phyloP scores from a whole-genome alignment of 2,329 filamentous ascomycete genomes.

The Colletotrichum musicola region DNA sequence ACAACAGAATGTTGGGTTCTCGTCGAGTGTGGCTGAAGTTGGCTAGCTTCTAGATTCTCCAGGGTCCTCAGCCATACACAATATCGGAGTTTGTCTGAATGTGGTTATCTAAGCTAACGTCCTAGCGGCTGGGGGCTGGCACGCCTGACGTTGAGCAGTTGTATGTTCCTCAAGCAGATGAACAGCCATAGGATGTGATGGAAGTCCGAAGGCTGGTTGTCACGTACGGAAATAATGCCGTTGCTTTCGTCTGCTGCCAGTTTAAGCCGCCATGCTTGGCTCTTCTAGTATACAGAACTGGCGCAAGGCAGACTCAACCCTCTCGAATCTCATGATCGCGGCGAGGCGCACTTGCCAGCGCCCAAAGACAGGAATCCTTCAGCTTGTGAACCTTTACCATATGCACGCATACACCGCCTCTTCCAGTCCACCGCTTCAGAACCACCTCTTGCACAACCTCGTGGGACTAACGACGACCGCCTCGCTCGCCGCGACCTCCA shows the following conservation, averaged over 20 bases:
- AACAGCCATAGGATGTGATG: too few species aligned
- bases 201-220: too few species aligned
- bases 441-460: not conserved
- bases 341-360: too few species aligned
- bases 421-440: not conserved
- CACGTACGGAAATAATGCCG: too few species aligned
- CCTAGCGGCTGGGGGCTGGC: not conserved
- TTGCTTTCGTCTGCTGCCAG: too few species aligned
- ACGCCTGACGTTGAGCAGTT: not conserved
- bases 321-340: too few species aligned
- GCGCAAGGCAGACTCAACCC: too few species aligned
- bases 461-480: slow-evolving; percentile 51
- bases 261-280: too few species aligned
- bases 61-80: not conserved
- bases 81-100: not conserved
- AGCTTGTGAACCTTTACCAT: too few species aligned
- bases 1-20: not conserved
- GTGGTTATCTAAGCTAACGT: slow-evolving; percentile 36
- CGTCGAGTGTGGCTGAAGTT: not conserved
- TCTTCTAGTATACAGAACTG: too few species aligned
- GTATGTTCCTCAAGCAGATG: not conserved
- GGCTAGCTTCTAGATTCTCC: not conserved
- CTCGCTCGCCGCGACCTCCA: slow-evolving; percentile 58
- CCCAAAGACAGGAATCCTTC: too few species aligned
- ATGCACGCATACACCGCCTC: too few species aligned